These are phyloP conservation scores for Lactarius pseudohatsudake DNA, from an alignment of 768 basidiomycete genomes.

Conservation along the genomic window DNA sequence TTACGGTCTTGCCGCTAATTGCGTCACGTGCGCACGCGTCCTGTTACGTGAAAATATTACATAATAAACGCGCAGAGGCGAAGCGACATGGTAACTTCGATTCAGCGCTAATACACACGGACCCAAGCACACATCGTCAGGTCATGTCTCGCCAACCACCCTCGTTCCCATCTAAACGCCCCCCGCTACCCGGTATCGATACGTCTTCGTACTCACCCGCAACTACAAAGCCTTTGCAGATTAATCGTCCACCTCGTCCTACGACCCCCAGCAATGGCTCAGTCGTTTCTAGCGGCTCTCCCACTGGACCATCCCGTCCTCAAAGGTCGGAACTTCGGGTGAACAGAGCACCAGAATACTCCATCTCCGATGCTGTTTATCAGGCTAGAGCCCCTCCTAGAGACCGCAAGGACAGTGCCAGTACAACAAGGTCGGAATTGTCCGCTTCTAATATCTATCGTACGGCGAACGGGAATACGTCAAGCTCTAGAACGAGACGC, in stretches of 20 bases:
- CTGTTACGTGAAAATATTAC: neutral
- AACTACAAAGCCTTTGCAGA: constrained; percentile 26
- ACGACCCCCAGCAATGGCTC: constrained; percentile 29
- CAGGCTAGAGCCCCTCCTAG: constrained; percentile 17
- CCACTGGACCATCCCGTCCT: constrained; percentile 28
- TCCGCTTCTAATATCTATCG: constrained; percentile 21
- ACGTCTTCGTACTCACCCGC: constrained; percentile 12
- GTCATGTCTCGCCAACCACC: constrained; percentile 24
- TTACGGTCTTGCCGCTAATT: neutral
- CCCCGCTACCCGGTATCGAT: constrained; percentile 10
- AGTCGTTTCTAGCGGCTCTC: constrained; percentile 21
- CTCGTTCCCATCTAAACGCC: constrained; percentile 21
- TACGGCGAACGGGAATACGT: constrained; percentile 24
- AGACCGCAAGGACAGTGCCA: constrained; percentile 25
- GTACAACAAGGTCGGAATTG: constrained; percentile 27
- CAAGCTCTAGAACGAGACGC: constrained; percentile 18
- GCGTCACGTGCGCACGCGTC: neutral
- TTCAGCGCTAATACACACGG: neutral
- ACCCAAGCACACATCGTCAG: neutral
- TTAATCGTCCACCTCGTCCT: constrained; percentile 27
- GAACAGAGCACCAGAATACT: constrained; percentile 22
- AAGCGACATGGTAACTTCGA: neutral
- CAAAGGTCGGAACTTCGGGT: constrained; percentile 27
- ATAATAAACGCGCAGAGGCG: neutral
- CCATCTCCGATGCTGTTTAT: constrained; percentile 1